These are phyloP conservation scores for Neofusicoccum parvum DNA, from an alignment of 2,329 filamentous ascomycete species.

Conservation along the genomic window DNA sequence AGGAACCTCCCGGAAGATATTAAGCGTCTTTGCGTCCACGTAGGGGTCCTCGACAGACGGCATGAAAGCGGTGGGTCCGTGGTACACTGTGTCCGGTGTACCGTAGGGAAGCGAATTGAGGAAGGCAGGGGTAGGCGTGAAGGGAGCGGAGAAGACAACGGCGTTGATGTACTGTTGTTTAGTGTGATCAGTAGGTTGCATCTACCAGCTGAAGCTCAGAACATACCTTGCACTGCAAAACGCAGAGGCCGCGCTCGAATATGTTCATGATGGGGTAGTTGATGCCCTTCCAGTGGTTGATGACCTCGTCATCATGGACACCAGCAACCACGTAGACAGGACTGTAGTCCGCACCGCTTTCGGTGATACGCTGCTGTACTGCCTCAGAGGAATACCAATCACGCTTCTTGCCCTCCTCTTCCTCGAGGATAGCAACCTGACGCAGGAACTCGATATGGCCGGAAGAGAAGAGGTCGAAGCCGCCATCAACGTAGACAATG, in stretches of 20 bases:
- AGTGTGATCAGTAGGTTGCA: background rate
- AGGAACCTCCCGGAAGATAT: slow-evolving; percentile 79
- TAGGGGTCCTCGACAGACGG: slow-evolving; percentile 65
- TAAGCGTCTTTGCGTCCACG: slow-evolving; percentile 74
- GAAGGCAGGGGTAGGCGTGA: slow-evolving; percentile 78
- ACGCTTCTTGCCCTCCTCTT: slow-evolving; percentile 64
- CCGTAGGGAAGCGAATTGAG: slow-evolving; percentile 69
- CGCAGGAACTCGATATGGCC: slow-evolving; percentile 95
- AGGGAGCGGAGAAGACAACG: slow-evolving; percentile 87
- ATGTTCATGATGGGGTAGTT: slow-evolving; percentile 99
- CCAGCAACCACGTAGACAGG: slow-evolving; percentile 90
- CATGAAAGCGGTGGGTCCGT: slow-evolving; percentile 94
- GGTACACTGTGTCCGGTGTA: slow-evolving; percentile 80
- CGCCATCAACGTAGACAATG: slow-evolving; percentile 93
- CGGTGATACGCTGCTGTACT: slow-evolving; percentile 62
- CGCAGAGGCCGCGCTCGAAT: slow-evolving; percentile 92
- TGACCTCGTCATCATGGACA: slow-evolving; percentile 90
- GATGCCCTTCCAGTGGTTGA: slow-evolving; percentile 94
- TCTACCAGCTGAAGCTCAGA: slow-evolving; percentile 23
- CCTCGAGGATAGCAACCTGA: slow-evolving; percentile 73
- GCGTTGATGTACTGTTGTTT: slow-evolving; percentile 74
- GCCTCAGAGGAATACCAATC: slow-evolving; percentile 76
- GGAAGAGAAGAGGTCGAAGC: slow-evolving; percentile 94
- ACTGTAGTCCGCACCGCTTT: slow-evolving; percentile 70
- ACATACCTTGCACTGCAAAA: slow-evolving; percentile 85